Evolutionary conservation across 139 green algal species (phyloP).

Genomic region (Parachlorella kessleri): DNA sequence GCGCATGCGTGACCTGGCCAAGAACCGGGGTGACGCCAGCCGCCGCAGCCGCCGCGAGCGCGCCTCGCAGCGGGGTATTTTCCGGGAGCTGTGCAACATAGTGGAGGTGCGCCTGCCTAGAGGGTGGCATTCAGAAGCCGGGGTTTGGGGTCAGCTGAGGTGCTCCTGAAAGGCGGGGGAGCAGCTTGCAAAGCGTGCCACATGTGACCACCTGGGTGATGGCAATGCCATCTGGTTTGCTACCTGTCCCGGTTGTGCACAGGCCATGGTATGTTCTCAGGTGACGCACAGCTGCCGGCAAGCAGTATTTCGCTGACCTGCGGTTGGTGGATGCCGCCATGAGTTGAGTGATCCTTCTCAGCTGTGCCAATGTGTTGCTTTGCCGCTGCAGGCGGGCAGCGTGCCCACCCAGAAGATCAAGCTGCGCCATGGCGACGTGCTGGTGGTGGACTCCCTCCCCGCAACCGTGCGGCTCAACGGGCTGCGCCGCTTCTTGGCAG

Average conservation of each 20-base stretch:
- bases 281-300: too few species aligned
- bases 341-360: too few species aligned
- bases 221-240: too few species aligned
- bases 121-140: too few species aligned
- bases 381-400: slow-evolving; percentile 28
- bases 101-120: slow-evolving; percentile 55
- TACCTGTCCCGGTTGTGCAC: too few species aligned
- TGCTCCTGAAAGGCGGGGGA: too few species aligned
- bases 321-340: too few species aligned
- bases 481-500: slow-evolving; percentile 61
- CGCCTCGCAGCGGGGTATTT: slow-evolving; percentile 44
- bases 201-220: too few species aligned
- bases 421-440: slow-evolving; percentile 57
- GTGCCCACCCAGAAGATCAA: slow-evolving; percentile 55
- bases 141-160: too few species aligned
- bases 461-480: slow-evolving; percentile 61
- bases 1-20: slow-evolving; percentile 73
- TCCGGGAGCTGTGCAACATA: slow-evolving; percentile 57
- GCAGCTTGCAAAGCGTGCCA: too few species aligned
- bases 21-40: slow-evolving; percentile 61
- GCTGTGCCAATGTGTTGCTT: neutral
- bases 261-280: too few species aligned
- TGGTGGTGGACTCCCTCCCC: slow-evolving; percentile 58
- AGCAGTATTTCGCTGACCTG: too few species aligned
- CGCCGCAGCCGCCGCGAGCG: slow-evolving; percentile 64